Evolutionary conservation across 2,329 filamentous ascomycete species (phyloP).

Genomic region (Sporothrix protearum): DNA sequence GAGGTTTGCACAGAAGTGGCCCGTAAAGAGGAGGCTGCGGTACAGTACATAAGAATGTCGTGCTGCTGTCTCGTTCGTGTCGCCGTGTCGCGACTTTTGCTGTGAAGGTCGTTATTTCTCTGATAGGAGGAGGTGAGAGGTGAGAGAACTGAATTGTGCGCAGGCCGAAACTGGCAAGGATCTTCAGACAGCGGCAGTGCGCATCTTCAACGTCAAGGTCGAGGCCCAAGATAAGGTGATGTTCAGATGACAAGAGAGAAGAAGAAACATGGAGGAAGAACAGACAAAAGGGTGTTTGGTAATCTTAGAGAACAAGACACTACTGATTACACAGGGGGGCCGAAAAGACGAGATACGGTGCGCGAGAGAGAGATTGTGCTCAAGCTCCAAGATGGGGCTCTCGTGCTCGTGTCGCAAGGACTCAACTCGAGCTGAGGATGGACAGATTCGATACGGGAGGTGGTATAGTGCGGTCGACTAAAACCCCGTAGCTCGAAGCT

Average conservation of each 20-base stretch:
- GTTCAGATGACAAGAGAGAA: not conserved
- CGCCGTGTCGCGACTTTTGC: not conserved
- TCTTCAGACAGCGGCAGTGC: not conserved
- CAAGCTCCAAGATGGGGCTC: too few relatives aligned
- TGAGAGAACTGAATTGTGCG: not conserved
- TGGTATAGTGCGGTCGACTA: not conserved
- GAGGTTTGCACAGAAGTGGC: not conserved
- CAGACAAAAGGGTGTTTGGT: not conserved
- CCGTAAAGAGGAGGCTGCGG: not conserved
- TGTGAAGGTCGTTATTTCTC: not conserved
- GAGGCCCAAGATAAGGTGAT: not conserved
- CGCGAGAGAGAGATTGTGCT: not conserved
- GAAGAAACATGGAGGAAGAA: not conserved
- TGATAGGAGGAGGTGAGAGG: too few relatives aligned
- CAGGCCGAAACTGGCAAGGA: not conserved
- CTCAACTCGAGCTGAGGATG: not conserved
- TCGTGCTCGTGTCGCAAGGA: not conserved
- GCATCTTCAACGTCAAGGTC: not conserved
- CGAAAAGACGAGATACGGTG: not conserved
- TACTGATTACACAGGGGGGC: not conserved
- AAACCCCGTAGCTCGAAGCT: not conserved
- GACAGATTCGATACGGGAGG: constrained; percentile 5
- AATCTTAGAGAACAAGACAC: not conserved
- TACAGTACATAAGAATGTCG: not conserved
- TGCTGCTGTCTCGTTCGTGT: not conserved